A percentile compares a stretch with the other conserved stretches of the same genome.
phyloP scores from a whole-genome alignment of 2,329 filamentous ascomycete species.

The Sordariomycetes sp. region DNA sequence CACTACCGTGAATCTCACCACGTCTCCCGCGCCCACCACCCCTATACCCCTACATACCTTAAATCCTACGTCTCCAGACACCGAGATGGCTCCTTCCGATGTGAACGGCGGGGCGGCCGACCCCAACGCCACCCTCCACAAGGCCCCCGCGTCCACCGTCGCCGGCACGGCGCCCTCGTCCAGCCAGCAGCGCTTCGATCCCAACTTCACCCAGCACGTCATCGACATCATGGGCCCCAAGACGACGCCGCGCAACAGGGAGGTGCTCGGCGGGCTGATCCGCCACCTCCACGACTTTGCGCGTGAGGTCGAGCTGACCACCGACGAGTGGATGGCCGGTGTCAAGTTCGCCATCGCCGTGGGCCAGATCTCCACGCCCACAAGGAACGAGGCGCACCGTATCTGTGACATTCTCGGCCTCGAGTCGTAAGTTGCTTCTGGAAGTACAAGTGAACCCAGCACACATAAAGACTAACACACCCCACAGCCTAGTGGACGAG shows the following conservation, averaged over 20 bases:
- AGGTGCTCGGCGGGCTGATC: slow-evolving; percentile 54
- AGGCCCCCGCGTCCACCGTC: slow-evolving; percentile 14
- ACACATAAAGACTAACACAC: neutral
- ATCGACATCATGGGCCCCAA: slow-evolving; percentile 64
- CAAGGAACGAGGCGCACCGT: slow-evolving; percentile 64
- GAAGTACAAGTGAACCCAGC: neutral
- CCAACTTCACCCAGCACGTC: slow-evolving; percentile 65
- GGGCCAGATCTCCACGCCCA: slow-evolving; percentile 56
- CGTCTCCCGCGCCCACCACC: neutral
- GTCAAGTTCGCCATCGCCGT: slow-evolving; percentile 67
- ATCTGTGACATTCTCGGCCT: slow-evolving; percentile 65
- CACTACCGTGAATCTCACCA: neutral
- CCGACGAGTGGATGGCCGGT: slow-evolving; percentile 67
- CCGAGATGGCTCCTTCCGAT: neutral
- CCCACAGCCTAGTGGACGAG: slow-evolving; percentile 49
- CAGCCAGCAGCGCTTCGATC: slow-evolving; percentile 47
- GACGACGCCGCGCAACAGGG: slow-evolving; percentile 51
- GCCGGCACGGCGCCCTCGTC: neutral
- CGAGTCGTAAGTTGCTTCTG: slow-evolving; percentile 41
- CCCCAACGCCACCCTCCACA: slow-evolving; percentile 13
- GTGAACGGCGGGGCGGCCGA: slow-evolving; percentile 5
- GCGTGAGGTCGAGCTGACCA: slow-evolving; percentile 65
- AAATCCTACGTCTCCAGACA: neutral
- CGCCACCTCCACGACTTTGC: slow-evolving; percentile 69
- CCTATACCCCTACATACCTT: neutral